phyloP scores from a whole-genome alignment of 345 rosid species.

The Eucalyptus sp. region DNA sequence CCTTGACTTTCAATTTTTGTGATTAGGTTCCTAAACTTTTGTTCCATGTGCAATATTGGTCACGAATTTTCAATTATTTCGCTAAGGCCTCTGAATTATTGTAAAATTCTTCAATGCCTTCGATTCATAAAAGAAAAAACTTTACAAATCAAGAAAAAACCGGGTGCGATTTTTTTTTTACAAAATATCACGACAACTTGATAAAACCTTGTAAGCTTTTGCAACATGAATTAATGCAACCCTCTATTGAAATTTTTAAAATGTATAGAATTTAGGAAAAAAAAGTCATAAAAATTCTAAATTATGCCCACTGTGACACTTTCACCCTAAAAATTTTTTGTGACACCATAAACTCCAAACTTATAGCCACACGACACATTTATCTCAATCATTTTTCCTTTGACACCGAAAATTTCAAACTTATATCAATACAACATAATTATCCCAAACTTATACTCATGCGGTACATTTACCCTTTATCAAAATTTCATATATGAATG shows the following conservation, averaged over 20 bases:
- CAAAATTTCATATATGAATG: too few relatives aligned
- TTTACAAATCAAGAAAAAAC: background rate
- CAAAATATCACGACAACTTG: background rate
- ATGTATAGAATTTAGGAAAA: too few relatives aligned
- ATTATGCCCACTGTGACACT: too few relatives aligned
- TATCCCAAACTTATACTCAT: too few relatives aligned
- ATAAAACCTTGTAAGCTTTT: background rate
- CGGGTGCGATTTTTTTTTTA: background rate
- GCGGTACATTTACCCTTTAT: too few relatives aligned
- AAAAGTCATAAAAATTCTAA: too few relatives aligned
- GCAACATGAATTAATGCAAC: background rate
- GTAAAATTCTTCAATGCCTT: background rate
- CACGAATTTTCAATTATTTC: background rate
- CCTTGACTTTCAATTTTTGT: background rate
- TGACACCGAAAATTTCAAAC: too few relatives aligned
- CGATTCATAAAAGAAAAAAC: background rate
- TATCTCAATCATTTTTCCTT: too few relatives aligned
- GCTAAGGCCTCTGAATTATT: background rate
- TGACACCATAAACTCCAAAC: rapidly evolving
- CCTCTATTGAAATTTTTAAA: too few relatives aligned
- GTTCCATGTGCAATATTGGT: background rate
- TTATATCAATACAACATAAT: too few relatives aligned
- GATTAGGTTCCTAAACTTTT: background rate
- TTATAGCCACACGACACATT: too few relatives aligned
- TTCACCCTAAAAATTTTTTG: background rate